These are phyloP conservation scores for Alternaria sp. DNA, from an alignment of 2,329 filamentous ascomycete species.

Conservation along the genomic window DNA sequence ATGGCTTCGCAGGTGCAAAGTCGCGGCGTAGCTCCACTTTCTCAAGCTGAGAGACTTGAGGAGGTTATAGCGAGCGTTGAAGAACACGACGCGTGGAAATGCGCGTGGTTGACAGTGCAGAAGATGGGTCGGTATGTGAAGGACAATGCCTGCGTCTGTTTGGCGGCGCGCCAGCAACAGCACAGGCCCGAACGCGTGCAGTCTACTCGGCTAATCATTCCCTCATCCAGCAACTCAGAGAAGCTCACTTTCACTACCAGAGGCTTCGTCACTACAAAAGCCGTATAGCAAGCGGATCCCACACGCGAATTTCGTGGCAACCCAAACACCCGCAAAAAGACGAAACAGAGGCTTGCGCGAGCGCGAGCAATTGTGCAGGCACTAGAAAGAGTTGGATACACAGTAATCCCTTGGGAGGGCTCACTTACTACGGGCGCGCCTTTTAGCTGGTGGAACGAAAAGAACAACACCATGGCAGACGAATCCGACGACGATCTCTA, in stretches of 20 bases:
- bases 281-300: not conserved
- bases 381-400: not conserved
- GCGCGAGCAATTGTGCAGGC: not conserved
- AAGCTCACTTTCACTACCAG: slow-evolving; percentile 11
- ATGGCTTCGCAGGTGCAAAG: not conserved
- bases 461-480: slow-evolving; percentile 53
- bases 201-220: slow-evolving; percentile 28
- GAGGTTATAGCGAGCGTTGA: not conserved
- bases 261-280: not conserved
- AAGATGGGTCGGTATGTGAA: not conserved
- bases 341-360: not conserved
- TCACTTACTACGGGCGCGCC: not conserved
- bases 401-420: not conserved
- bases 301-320: not conserved
- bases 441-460: not conserved
- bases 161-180: slow-evolving; percentile 11
- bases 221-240: slow-evolving; percentile 8
- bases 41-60: not conserved
- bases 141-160: slow-evolving; percentile 4
- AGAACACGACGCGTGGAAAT: not conserved
- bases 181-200: slow-evolving; percentile 29
- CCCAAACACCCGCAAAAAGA: not conserved
- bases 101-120: not conserved
- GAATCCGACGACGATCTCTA: slow-evolving; percentile 62
- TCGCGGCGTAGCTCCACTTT: not conserved